Evolutionary conservation across 2,329 filamentous ascomycete species (phyloP).

Genomic region (Pestalotiopsis sp.): DNA sequence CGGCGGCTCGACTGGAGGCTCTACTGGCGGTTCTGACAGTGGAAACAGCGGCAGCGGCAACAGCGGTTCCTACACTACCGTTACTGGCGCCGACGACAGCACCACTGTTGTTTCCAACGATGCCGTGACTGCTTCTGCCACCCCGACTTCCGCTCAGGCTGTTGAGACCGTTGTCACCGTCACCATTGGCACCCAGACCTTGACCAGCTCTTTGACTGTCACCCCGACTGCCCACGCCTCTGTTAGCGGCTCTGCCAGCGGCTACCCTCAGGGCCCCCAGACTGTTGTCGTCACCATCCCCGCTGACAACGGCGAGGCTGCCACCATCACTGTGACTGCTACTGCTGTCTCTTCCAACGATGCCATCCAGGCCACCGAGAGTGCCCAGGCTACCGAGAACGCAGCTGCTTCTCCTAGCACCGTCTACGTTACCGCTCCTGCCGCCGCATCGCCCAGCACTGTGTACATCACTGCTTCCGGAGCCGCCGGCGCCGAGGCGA

Average conservation of each 20-base stretch:
- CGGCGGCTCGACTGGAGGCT: not conserved
- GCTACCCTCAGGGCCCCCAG: conserved; percentile 3
- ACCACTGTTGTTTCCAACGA: conserved; percentile 13
- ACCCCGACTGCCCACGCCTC: conserved; percentile 9
- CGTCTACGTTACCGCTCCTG: conserved; percentile 1
- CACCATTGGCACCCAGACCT: conserved; percentile 5
- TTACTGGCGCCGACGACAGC: not conserved
- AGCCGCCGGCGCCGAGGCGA: conserved; percentile 18
- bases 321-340: conserved; percentile 21
- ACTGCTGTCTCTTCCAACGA: conserved; percentile 21
- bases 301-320: conserved; percentile 11
- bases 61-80: not conserved
- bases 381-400: conserved; percentile 4
- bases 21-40: not conserved
- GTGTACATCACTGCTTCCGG: conserved; percentile 14
- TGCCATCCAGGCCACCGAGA: conserved; percentile 14
- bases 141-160: not conserved
- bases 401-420: not conserved
- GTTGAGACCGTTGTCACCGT: conserved; percentile 21
- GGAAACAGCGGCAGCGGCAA: not conserved
- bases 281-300: conserved; percentile 14
- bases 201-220: conserved; percentile 8
- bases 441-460: conserved; percentile 15
- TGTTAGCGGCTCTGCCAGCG: not conserved
- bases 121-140: conserved; percentile 3